Conservation (phyloP, 192 early-diverging fungal species). For the Backusella macrospora region DNA sequence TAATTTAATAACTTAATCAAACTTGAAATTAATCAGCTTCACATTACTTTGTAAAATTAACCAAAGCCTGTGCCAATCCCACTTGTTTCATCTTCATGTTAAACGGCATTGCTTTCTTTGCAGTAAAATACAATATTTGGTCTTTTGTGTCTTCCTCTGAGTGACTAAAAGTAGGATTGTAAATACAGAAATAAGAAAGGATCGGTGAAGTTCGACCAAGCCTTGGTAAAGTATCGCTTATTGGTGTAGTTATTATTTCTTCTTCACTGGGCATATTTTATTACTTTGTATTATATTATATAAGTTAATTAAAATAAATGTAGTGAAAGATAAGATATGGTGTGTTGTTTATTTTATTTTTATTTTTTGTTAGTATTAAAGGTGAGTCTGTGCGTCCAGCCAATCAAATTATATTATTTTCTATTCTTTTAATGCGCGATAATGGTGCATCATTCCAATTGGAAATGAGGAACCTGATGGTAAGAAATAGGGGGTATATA, state of each 20-base stretch:
- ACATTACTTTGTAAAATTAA: constrained; percentile 64
- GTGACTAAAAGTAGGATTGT: constrained; percentile 68
- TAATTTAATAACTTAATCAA: neutral
- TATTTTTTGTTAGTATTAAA: neutral
- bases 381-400: neutral
- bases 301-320: neutral
- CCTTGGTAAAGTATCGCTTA: neutral
- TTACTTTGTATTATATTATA: neutral
- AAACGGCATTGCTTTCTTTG: constrained; percentile 65
- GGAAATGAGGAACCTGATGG: too few relatives aligned
- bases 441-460: neutral
- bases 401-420: neutral
- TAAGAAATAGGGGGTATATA: too few relatives aligned
- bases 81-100: constrained; percentile 76
- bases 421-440: neutral
- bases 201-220: constrained; percentile 47
- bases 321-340: too few relatives aligned
- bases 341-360: neutral
- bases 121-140: constrained; percentile 75
- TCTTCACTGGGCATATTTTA: neutral
- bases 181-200: constrained; percentile 76
- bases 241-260: neutral
- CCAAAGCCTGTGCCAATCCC: constrained; percentile 73
- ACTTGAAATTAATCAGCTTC: neutral
- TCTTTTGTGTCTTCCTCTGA: constrained; percentile 73